Conservation (phyloP, 345 rosid species). For the Moricandia moricandioides region DNA sequence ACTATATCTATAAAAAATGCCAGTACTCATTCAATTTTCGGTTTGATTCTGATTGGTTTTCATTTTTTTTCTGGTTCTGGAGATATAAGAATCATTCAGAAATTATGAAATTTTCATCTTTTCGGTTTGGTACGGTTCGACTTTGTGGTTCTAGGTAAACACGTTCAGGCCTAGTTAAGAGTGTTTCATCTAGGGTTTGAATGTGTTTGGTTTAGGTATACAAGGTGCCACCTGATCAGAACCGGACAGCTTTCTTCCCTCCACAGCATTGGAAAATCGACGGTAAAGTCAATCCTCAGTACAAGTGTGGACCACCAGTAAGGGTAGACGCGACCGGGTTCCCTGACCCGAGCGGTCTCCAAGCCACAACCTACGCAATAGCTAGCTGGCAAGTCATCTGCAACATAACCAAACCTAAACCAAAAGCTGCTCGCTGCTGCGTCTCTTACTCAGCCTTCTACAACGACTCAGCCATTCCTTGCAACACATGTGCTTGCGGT, state of each 20-base stretch:
- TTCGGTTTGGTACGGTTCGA: not conserved
- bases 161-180: not conserved
- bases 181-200: not conserved
- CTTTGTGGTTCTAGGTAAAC: not conserved
- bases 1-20: no score
- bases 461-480: slow-evolving; percentile 73
- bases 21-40: no score
- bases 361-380: slow-evolving; percentile 48
- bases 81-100: not conserved
- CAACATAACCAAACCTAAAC: slow-evolving; percentile 70
- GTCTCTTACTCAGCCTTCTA: slow-evolving; percentile 93
- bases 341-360: slow-evolving; percentile 74
- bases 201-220: slow-evolving; percentile 48
- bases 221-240: slow-evolving; percentile 71
- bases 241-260: slow-evolving; percentile 66
- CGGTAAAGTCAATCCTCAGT: slow-evolving; percentile 61
- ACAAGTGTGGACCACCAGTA: slow-evolving; percentile 69
- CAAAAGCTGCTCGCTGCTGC: slow-evolving; percentile 58
- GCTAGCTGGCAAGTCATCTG: slow-evolving; percentile 84
- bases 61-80: no score
- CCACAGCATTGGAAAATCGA: slow-evolving; percentile 71
- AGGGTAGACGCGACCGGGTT: slow-evolving; percentile 68
- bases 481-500: slow-evolving; percentile 92
- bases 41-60: no score
- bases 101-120: not conserved